Base-by-base conservation (phyloP, 305 asterid species). In the Ajuga reptans region DNA sequence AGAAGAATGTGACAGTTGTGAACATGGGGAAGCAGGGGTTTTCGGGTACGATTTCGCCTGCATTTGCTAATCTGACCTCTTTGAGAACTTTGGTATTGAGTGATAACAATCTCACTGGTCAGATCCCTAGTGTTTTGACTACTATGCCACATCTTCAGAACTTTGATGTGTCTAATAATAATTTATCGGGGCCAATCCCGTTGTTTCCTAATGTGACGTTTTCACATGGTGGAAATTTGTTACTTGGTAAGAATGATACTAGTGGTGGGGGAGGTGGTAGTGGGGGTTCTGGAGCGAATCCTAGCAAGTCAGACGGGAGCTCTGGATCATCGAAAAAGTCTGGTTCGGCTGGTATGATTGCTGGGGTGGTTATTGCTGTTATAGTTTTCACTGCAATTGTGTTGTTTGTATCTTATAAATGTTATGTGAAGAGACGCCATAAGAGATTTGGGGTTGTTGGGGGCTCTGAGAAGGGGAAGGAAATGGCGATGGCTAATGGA, bases 161-260 rank as follows among this genome's bases (percentile, higher is more conserved):
- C 60, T 14, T 92, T 41, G 97, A 92, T 79, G 88, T 92, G 73
- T 84, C 96, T 3, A 88, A 88, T 61, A 92, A 92, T 69, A 83
- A 88, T 73, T 73, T 92, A 14, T 74, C 84, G 34, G 98, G 98
- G 1, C 82, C 83, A 5, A 78, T 86, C 51, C 90, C 85, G 0
- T 14, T 14, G 10, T 92, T 92, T 66, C 83, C 84, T 17, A 7
- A 39, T 33, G 92, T 85, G 74, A 88, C 43, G 65, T 90, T 90
- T 55, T 9, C 3, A 3, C 34, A 64, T 67, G 57, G 3, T 36
- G 96, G 93, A 17, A 90, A 92, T 78, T 36, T 36, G 65, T 67
- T 86, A 17, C 86, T 90, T 14, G 96, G 94, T 74, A 80, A 39
- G 49, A 85, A 78, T 75, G 70, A 4, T 1, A 72, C 71, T 71